A percentile compares a stretch with the other conserved stretches of the same genome.
phyloP scores from a whole-genome alignment of 2,329 filamentous ascomycete species.

The Zasmidium angulare region DNA sequence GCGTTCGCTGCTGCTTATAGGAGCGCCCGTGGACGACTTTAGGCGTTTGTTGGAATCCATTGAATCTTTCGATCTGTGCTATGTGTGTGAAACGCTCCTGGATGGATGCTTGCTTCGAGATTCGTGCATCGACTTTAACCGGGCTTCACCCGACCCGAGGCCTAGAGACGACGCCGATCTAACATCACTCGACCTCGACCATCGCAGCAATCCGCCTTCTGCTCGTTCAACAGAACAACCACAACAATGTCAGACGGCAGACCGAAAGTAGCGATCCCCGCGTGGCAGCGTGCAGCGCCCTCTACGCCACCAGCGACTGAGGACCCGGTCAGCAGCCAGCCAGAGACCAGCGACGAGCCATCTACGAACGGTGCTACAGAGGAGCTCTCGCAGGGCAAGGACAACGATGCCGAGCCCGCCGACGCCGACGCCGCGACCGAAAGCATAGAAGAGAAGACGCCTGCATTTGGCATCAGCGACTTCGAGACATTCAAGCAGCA shows the following conservation, averaged over 20 bases:
- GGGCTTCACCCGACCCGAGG: too few relatives aligned
- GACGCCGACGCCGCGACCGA: slow-evolving; percentile 1
- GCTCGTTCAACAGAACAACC: neutral
- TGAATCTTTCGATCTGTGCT: neutral
- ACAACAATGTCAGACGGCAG: slow-evolving; percentile 31
- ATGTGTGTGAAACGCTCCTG: neutral
- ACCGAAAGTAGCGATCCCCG: slow-evolving; percentile 32
- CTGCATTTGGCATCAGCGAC: slow-evolving; percentile 24
- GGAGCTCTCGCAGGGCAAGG: slow-evolving; percentile 1
- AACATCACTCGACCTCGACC: too few relatives aligned
- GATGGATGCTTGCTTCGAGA: too few relatives aligned
- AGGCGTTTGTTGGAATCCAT: slow-evolving; percentile 30
- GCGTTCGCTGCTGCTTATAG: slow-evolving; percentile 21
- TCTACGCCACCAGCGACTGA: slow-evolving; percentile 14
- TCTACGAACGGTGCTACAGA: neutral
- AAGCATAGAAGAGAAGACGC: slow-evolving; percentile 4
- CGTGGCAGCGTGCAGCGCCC: slow-evolving; percentile 34
- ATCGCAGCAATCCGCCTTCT: too few relatives aligned
- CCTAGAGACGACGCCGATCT: too few relatives aligned
- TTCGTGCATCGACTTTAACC: too few relatives aligned
- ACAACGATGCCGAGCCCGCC: slow-evolving; percentile 3
- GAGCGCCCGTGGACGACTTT: slow-evolving; percentile 28
- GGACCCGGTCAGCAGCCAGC: slow-evolving; percentile 22
- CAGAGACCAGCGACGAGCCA: slow-evolving; percentile 5
- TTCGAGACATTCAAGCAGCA: slow-evolving; percentile 28